Percentiles rank a stretch among this genome's conserved stretches.
These are phyloP conservation scores for Solanum pennellii DNA, from an alignment of 257 asterid genomes.

Conservation along the genomic window DNA sequence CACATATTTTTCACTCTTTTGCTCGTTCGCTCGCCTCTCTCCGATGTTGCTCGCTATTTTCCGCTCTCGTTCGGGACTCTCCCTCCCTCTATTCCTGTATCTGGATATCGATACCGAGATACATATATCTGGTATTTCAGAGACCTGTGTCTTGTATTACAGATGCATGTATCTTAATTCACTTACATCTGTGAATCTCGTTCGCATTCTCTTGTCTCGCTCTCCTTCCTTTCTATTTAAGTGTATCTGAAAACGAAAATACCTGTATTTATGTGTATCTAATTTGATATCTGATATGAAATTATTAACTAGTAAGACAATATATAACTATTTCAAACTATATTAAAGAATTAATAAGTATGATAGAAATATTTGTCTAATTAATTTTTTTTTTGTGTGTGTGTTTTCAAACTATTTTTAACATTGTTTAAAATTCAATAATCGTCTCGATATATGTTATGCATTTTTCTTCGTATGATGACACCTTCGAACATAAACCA, in stretches of 20 bases:
- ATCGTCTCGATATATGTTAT: background rate
- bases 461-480: background rate
- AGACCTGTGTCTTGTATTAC: background rate
- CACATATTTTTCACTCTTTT: too few relatives aligned
- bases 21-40: background rate
- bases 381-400: too few relatives aligned
- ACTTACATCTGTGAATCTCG: too few relatives aligned
- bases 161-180: background rate
- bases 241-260: too few relatives aligned
- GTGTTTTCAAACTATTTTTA: background rate
- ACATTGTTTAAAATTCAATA: too few relatives aligned
- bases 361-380: background rate
- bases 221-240: background rate
- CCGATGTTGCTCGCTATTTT: background rate
- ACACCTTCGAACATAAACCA: background rate
- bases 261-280: background rate
- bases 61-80: background rate
- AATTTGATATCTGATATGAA: too few relatives aligned
- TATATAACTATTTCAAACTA: background rate
- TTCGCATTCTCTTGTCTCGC: rapidly evolving
- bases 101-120: background rate
- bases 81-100: background rate
- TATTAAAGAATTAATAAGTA: too few relatives aligned
- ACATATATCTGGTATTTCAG: too few relatives aligned
- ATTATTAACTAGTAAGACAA: too few relatives aligned